Evolutionary conservation across 2,329 filamentous ascomycete genomes (phyloP).

Genomic region (Epichloe coenophiala): DNA sequence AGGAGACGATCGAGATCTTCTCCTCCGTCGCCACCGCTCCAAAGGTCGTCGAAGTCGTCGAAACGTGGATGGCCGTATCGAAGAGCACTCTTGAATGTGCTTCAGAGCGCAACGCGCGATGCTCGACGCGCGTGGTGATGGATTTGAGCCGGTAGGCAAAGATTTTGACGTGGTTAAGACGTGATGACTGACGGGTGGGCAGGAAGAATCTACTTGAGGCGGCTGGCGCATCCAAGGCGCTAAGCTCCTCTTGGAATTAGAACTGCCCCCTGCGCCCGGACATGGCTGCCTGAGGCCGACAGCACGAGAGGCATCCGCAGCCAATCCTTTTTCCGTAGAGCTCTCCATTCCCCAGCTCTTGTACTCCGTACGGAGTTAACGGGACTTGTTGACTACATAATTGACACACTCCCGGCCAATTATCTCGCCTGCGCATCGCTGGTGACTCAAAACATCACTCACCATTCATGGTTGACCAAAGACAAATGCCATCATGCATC

Average conservation of each 20-base stretch:
- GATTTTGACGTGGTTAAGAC: constrained; percentile 31
- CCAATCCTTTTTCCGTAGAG: too few species aligned
- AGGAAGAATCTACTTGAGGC: constrained; percentile 30
- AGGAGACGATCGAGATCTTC: constrained; percentile 32
- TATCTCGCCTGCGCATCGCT: constrained; percentile 5
- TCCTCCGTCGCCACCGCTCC: constrained; percentile 32
- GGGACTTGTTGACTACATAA: too few species aligned
- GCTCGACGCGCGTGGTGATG: constrained; percentile 41
- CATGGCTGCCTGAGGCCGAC: constrained; percentile 15
- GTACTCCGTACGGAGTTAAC: too few species aligned
- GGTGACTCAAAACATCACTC: constrained; percentile 9
- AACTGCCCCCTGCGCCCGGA: constrained; percentile 8
- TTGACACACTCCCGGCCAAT: not conserved
- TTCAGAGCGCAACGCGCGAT: constrained; percentile 26
- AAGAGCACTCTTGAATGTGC: constrained; percentile 14
- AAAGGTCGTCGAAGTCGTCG: constrained; percentile 22
- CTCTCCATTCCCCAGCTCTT: too few species aligned
- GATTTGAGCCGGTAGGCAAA: constrained; percentile 21
- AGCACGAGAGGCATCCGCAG: too few species aligned
- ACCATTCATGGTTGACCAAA: not conserved
- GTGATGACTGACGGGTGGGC: constrained; percentile 23
- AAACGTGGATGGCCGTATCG: constrained; percentile 23
- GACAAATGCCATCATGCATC: not conserved
- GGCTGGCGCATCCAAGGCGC: constrained; percentile 18
- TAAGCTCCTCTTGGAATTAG: constrained; percentile 18